Conservation (phyloP, 306 rosid species). For the Citrullus mucosospermus region DNA sequence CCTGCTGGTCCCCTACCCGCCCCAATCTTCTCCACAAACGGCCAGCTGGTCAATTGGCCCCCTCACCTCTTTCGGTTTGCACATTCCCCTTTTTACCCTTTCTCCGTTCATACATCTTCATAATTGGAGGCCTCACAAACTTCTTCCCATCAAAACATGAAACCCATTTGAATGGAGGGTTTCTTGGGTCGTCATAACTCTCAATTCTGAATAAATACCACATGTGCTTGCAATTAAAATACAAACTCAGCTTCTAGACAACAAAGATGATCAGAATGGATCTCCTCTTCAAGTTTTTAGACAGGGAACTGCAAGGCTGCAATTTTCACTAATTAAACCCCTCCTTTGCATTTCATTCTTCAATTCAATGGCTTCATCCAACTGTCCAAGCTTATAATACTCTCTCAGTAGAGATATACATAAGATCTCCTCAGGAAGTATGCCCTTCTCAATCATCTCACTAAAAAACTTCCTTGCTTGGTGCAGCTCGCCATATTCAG, state of each 20-base stretch:
- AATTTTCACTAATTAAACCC: constrained; percentile 35
- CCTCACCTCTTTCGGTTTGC: no score
- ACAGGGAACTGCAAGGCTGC: constrained; percentile 22
- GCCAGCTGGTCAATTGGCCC: no score
- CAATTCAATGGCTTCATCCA: constrained; percentile 54
- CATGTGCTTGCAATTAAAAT: neutral
- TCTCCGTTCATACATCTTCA: no score
- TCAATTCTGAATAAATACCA: neutral
- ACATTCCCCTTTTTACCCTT: no score
- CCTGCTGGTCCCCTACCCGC: no score
- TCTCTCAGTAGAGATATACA: constrained; percentile 47
- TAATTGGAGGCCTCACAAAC: no score
- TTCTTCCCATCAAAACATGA: neutral
- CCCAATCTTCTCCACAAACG: no score
- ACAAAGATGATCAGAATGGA: neutral
- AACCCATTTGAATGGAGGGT: neutral
- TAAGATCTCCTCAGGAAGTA: constrained; percentile 67
- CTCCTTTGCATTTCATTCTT: constrained; percentile 45
- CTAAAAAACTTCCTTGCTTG: constrained; percentile 53
- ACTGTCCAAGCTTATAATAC: constrained; percentile 49
- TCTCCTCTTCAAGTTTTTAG: constrained; percentile 26
- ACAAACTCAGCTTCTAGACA: neutral
- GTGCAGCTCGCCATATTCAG: constrained; percentile 45
- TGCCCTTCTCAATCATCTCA: constrained; percentile 68
- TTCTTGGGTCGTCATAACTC: neutral